Percentiles rank a stretch among this genome's conserved stretches.
Conservation (phyloP, 2,329 filamentous ascomycete species). For the Exophiala oligosperma region DNA sequence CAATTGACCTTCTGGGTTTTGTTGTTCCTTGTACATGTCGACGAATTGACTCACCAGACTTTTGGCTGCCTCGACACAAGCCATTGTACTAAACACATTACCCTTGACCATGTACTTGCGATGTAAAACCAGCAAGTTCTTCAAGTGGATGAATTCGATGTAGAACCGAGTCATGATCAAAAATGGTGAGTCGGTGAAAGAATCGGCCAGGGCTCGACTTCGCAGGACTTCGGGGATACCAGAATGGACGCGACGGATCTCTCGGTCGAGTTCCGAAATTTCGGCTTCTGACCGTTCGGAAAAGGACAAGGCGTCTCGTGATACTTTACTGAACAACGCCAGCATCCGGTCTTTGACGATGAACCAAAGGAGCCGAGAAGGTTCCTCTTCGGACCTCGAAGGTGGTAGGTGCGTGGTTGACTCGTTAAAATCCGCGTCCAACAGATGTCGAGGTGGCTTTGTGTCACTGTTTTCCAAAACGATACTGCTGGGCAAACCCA, state of each 20-base stretch:
- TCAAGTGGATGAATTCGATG: conserved; percentile 54
- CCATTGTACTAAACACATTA: conserved; percentile 45
- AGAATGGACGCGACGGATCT: conserved; percentile 26
- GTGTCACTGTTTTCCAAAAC: conserved; percentile 62
- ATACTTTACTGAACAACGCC: conserved; percentile 30
- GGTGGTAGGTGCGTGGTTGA: conserved; percentile 52
- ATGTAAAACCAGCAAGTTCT: conserved; percentile 54
- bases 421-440: conserved; percentile 61
- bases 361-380: conserved; percentile 31
- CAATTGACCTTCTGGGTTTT: conserved; percentile 54
- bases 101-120: conserved; percentile 48
- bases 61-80: conserved; percentile 50
- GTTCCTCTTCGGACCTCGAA: conserved; percentile 53
- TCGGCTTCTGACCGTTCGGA: conserved; percentile 16
- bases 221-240: conserved; percentile 23
- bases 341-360: conserved; percentile 34
- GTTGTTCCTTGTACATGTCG: conserved; percentile 51
- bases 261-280: conserved; percentile 26
- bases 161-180: conserved; percentile 54
- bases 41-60: conserved; percentile 51
- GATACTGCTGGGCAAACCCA: conserved; percentile 64
- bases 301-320: conserved; percentile 32
- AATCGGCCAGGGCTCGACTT: conserved; percentile 27
- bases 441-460: conserved; percentile 57
- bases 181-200: conserved; percentile 51